Conservation (phyloP, 441 rosid species). For the Cnidoscolus chayamansa region DNA sequence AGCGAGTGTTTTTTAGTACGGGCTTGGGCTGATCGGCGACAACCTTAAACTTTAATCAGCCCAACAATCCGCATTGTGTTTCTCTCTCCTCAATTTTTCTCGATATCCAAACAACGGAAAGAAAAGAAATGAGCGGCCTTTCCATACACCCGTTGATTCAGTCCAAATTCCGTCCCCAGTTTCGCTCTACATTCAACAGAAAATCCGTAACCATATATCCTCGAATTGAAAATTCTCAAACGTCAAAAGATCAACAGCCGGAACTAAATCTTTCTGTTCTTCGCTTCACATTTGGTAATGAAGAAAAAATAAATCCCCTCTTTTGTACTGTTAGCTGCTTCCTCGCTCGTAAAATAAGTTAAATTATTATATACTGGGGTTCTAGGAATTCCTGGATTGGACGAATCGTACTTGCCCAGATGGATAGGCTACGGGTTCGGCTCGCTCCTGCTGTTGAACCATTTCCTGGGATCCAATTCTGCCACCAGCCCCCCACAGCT, state of each 20-base stretch:
- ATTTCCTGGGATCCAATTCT: constrained; percentile 59
- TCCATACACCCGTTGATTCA: constrained; percentile 25
- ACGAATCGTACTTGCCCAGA: constrained; percentile 86
- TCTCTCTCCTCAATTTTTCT: neutral
- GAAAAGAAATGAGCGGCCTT: constrained; percentile 24
- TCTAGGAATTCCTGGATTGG: constrained; percentile 74
- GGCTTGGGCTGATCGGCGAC: neutral
- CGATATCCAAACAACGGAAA: constrained; percentile 1
- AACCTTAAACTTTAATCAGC: no score
- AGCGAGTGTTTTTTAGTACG: neutral
- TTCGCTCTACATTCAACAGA: constrained; percentile 27
- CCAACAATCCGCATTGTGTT: neutral
- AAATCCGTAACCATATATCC: constrained; percentile 31
- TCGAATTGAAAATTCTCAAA: constrained; percentile 32
- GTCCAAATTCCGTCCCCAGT: constrained; percentile 24
- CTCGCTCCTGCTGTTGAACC: constrained; percentile 66
- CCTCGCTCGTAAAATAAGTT: neutral
- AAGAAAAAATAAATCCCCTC: neutral
- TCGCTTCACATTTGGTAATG: constrained; percentile 76
- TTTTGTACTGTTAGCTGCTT: neutral
- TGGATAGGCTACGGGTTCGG: constrained; percentile 94
- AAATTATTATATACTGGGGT: neutral
- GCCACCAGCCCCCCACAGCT: constrained; percentile 50
- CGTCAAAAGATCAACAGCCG: constrained; percentile 29
- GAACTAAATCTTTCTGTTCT: constrained; percentile 80